Conservation (phyloP, 2,329 filamentous ascomycete species). For the Stenocarpella maydis region DNA sequence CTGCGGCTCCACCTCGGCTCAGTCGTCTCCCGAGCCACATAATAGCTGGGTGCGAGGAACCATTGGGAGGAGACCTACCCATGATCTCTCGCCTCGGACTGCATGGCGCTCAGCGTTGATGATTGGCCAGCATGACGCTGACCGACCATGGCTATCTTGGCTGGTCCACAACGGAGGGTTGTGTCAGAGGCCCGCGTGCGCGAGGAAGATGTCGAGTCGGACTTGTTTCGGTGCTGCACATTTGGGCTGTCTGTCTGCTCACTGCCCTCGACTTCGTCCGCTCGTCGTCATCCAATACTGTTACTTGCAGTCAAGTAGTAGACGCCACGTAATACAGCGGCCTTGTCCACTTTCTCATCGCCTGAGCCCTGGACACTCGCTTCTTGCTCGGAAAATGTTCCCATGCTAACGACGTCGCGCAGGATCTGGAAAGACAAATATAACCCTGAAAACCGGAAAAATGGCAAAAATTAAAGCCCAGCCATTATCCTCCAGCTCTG, state of each 20-base stretch:
- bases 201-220: background rate
- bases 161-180: background rate
- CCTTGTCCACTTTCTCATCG: background rate
- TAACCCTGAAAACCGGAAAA: constrained; percentile 58
- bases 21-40: background rate
- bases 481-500: background rate
- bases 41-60: background rate
- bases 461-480: constrained; percentile 50
- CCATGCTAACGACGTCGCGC: constrained; percentile 28
- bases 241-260: background rate
- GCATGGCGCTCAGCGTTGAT: background rate
- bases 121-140: constrained; percentile 1
- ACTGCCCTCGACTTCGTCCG: background rate
- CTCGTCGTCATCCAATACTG: background rate
- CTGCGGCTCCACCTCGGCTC: background rate
- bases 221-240: background rate
- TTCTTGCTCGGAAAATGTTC: constrained; percentile 21
- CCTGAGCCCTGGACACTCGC: background rate
- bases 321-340: background rate
- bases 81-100: background rate
- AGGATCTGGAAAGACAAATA: constrained; percentile 99
- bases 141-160: background rate
- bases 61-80: constrained; percentile 2
- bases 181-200: constrained; percentile 18
- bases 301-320: background rate